Conservation (phyloP, 2,329 filamentous ascomycete genomes). For the Fusarium circinatum region DNA sequence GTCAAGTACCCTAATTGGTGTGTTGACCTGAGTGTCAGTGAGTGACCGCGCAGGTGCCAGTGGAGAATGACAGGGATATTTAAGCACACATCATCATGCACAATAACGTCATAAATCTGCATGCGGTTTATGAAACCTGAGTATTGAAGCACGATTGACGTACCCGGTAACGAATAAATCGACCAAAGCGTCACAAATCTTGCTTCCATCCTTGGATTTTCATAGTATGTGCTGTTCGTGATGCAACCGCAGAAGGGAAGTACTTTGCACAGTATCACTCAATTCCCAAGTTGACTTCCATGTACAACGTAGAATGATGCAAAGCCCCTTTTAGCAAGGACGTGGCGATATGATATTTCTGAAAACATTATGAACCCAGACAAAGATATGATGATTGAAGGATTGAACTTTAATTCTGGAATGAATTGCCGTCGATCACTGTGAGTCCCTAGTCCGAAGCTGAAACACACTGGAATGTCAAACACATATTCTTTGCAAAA, state of each 20-base stretch:
- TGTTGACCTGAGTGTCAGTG: not conserved
- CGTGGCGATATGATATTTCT: not conserved
- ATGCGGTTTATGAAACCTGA: constrained; percentile 21
- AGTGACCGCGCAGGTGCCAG: not conserved
- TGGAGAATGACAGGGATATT: constrained; percentile 16
- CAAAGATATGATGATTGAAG: not conserved
- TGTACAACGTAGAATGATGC: constrained; percentile 23
- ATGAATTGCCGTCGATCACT: not conserved
- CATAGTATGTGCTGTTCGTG: constrained; percentile 7
- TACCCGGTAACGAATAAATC: constrained; percentile 4
- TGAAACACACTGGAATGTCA: not conserved
- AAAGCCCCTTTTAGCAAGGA: not conserved
- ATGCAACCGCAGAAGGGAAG: constrained; percentile 16
- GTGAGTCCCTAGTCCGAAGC: not conserved
- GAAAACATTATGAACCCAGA: not conserved
- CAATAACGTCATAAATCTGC: constrained; percentile 33
- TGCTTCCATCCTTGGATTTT: constrained; percentile 8
- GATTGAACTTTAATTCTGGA: not conserved
- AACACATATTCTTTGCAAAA: not conserved
- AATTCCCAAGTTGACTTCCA: not conserved
- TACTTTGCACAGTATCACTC: constrained; percentile 34
- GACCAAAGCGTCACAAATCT: constrained; percentile 11
- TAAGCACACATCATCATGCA: constrained; percentile 12
- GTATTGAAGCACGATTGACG: constrained; percentile 22
- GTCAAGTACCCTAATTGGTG: too few species aligned